phyloP scores from a whole-genome alignment of 495 filamentous ascomycete genomes.

The Physcia stellaris region DNA sequence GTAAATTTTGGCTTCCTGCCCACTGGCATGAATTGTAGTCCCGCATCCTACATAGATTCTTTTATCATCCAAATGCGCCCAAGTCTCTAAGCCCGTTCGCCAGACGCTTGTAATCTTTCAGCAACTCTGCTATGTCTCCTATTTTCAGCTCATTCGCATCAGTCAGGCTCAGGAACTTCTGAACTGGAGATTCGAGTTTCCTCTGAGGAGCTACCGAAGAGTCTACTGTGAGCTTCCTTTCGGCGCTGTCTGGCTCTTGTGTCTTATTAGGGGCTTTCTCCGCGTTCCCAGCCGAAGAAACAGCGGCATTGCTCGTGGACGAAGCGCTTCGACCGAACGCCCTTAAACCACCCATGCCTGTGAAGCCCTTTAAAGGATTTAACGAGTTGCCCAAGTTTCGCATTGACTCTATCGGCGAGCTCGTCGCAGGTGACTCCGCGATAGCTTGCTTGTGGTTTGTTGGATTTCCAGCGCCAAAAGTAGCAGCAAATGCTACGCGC shows the following conservation, averaged over 20 bases:
- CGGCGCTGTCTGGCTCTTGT: background rate
- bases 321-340: conserved; percentile 55
- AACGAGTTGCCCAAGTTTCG: conserved; percentile 69
- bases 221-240: background rate
- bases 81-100: conserved; percentile 48
- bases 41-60: too few species aligned
- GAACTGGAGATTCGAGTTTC: conserved; percentile 16
- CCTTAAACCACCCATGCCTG: conserved; percentile 52
- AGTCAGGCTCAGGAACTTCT: conserved; percentile 68
- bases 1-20: too few species aligned
- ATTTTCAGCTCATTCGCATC: conserved; percentile 66
- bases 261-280: conserved; percentile 10
- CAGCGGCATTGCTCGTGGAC: conserved; percentile 9
- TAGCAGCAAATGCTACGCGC: conserved; percentile 32
- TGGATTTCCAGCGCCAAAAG: conserved; percentile 1
- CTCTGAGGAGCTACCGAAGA: background rate
- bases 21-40: too few species aligned
- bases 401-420: conserved; percentile 63
- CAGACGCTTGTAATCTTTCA: conserved; percentile 79
- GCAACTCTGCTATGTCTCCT: conserved; percentile 65
- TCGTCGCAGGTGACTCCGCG: conserved; percentile 17
- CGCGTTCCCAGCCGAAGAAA: conserved; percentile 14
- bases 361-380: conserved; percentile 70
- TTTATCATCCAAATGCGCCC: too few species aligned
- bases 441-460: conserved; percentile 1